Conservation (phyloP, 2,329 filamentous ascomycete genomes). For the Sclerotinia nivalis region DNA sequence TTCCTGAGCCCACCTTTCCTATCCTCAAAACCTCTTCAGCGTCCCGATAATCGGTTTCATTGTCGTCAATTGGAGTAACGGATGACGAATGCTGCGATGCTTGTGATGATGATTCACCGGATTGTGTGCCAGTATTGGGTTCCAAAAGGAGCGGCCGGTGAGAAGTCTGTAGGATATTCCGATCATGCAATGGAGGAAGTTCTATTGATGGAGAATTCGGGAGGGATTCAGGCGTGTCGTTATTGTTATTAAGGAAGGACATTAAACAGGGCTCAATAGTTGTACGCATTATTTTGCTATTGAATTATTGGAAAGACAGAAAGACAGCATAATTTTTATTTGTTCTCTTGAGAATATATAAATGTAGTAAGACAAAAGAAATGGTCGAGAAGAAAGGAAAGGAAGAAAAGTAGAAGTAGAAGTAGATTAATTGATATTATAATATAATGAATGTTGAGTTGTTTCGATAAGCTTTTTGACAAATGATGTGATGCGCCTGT, state of each 20-base stretch:
- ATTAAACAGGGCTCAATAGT: constrained; percentile 69
- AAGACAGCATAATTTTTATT: constrained; percentile 10
- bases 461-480: background rate
- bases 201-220: constrained; percentile 47
- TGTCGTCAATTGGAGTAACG: constrained; percentile 28
- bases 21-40: constrained; percentile 23
- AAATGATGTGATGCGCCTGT: background rate
- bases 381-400: background rate
- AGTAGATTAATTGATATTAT: background rate
- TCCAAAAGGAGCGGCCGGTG: constrained; percentile 53
- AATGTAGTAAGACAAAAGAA: background rate
- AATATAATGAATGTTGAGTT: background rate
- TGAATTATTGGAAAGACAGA: constrained; percentile 10
- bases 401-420: background rate
- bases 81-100: constrained; percentile 29
- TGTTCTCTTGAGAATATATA: background rate
- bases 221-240: constrained; percentile 46
- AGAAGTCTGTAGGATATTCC: constrained; percentile 48
- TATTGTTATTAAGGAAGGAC: constrained; percentile 65
- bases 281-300: constrained; percentile 35
- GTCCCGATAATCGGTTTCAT: constrained; percentile 39
- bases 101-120: constrained; percentile 31
- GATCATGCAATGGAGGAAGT: constrained; percentile 55
- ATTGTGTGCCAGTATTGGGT: constrained; percentile 46
- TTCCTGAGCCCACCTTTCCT: background rate